Evolutionary conservation across 352 stramenopile species (phyloP).

Genomic region (Pythium sukuiense): DNA sequence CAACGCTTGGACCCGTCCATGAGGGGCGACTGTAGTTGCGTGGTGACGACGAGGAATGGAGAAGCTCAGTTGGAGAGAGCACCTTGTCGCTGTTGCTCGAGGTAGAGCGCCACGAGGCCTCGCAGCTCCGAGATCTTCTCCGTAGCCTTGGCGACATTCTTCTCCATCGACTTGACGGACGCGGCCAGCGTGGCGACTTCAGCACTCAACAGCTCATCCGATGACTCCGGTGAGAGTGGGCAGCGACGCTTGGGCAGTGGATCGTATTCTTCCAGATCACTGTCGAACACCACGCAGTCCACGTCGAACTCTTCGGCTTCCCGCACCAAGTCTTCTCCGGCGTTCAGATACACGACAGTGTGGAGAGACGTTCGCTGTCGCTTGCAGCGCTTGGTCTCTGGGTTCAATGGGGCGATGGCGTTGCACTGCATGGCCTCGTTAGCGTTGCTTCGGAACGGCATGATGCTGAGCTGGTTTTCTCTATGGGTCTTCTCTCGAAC

Average conservation of each 20-base stretch:
- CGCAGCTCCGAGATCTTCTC: constrained; percentile 47
- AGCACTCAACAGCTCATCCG: constrained; percentile 26
- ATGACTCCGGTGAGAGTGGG: constrained; percentile 20
- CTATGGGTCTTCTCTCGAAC: neutral
- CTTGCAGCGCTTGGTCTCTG: constrained; percentile 28
- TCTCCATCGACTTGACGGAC: constrained; percentile 25
- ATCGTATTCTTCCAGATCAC: neutral
- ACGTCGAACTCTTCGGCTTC: constrained; percentile 8
- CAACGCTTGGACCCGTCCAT: neutral
- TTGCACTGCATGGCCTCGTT: neutral
- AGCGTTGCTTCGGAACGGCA: constrained; percentile 6
- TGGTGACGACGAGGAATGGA: neutral
- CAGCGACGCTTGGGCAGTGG: constrained; percentile 35
- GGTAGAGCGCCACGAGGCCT: constrained; percentile 40
- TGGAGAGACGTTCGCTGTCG: constrained; percentile 8
- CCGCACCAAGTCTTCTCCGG: constrained; percentile 2
- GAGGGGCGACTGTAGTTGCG: neutral
- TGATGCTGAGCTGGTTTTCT: neutral
- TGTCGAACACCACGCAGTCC: constrained; percentile 6
- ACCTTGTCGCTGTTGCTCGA: constrained; percentile 25
- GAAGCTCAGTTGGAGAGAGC: neutral
- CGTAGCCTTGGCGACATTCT: constrained; percentile 44
- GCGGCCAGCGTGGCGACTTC: constrained; percentile 43
- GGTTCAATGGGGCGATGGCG: constrained; percentile 19
- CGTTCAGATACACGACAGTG: neutral